Evolutionary conservation across 1,284 basidiomycete genomes (phyloP).

Genomic region (Marasmius oreades): DNA sequence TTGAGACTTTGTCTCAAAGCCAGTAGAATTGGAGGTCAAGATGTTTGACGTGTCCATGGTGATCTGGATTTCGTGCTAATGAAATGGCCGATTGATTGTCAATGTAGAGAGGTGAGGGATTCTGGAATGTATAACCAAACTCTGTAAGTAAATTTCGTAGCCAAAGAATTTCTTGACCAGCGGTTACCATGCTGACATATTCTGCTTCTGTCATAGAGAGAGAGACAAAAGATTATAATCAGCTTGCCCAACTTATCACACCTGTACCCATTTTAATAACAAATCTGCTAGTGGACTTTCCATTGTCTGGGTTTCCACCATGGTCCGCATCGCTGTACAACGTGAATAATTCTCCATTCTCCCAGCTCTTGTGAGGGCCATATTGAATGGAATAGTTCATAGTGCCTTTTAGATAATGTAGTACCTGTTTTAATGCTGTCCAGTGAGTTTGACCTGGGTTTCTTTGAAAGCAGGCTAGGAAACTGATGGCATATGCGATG

Average conservation of each 20-base stretch:
- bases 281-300: too few species aligned
- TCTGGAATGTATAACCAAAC: too few species aligned
- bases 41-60: slow-evolving; percentile 32
- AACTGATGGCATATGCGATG: slow-evolving; percentile 23
- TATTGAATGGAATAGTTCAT: slow-evolving; percentile 7
- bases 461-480: slow-evolving; percentile 20
- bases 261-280: too few species aligned
- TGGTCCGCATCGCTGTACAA: too few species aligned
- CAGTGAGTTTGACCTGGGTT: slow-evolving; percentile 23
- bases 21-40: slow-evolving; percentile 32
- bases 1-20: slow-evolving; percentile 28
- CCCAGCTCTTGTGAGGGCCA: background rate
- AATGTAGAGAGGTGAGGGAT: slow-evolving; percentile 23
- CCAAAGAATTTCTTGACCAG: too few species aligned
- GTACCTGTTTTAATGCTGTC: slow-evolving; percentile 21
- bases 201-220: slow-evolving; percentile 26
- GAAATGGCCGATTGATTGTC: slow-evolving; percentile 9
- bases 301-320: too few species aligned
- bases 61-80: slow-evolving; percentile 7
- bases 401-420: slow-evolving; percentile 27
- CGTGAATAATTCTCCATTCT: background rate
- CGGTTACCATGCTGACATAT: too few species aligned
- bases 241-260: slow-evolving; percentile 36
- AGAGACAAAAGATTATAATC: slow-evolving; percentile 32
- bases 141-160: too few species aligned